Evolutionary conservation across 495 filamentous ascomycete genomes (phyloP).

Genomic region (Aspergillus nidulans): DNA sequence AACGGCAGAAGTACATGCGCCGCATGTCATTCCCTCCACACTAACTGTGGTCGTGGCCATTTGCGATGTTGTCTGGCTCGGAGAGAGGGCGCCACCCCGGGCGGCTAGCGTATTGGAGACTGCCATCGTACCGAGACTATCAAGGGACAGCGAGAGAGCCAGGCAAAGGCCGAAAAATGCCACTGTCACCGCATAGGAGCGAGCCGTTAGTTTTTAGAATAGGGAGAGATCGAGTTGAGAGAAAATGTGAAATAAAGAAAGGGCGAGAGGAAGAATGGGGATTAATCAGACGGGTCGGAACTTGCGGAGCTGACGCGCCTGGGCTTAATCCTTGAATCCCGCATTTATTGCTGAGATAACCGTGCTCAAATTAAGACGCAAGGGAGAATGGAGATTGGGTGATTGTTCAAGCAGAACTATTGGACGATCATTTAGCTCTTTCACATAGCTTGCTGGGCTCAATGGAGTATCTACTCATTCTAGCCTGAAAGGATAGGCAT

Average conservation of each 20-base stretch:
- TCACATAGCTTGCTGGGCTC: not conserved
- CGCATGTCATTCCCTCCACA: conserved; percentile 93
- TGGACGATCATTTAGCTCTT: not conserved
- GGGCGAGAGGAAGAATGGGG: not conserved
- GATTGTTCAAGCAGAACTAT: not conserved
- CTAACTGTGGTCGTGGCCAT: conserved; percentile 90
- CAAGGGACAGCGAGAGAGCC: conserved; percentile 9
- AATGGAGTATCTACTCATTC: not conserved
- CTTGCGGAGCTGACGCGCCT: not conserved
- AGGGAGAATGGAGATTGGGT: not conserved
- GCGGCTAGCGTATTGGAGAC: conserved; percentile 17
- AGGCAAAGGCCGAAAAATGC: conserved; percentile 13
- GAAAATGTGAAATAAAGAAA: not conserved
- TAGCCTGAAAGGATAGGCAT: not conserved
- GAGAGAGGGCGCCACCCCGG: conserved; percentile 13
- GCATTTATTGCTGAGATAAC: not conserved
- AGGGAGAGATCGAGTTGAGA: too few species aligned
- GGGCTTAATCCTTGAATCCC: not conserved
- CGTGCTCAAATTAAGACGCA: not conserved
- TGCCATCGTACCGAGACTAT: conserved; percentile 9
- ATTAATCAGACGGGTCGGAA: conserved; percentile 5
- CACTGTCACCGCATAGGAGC: conserved; percentile 29
- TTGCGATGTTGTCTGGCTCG: conserved; percentile 31
- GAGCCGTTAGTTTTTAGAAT: not conserved
- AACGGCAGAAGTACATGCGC: conserved; percentile 82